Base-by-base conservation (phyloP, 805 yeast species). In the Candida vartiovaarae region DNA sequence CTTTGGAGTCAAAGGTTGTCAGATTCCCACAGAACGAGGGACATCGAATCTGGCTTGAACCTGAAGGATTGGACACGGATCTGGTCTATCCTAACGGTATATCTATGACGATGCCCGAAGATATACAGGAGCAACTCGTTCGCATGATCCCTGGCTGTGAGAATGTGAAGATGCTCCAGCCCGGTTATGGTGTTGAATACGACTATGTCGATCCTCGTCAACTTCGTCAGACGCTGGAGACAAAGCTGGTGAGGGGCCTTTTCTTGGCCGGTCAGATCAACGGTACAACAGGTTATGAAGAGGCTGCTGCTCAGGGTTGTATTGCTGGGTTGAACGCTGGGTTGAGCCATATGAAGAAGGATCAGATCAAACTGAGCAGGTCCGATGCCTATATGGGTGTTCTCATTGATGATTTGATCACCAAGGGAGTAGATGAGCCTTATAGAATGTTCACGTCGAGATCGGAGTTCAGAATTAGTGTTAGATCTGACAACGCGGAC, bases 231-330 rank as follows among this genome's bases (percentile, higher is more conserved):
- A 84, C 95, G 0, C 64, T 93, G 38, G 96, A 91, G 57, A 87
- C 98, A 0, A 89, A 87, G 55, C 62, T 75, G 4, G 78, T 93
- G 3, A 65, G 72, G 8, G 97, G 97, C 0, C 64, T 93, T 32
- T 93, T 66, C 60, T 67, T 93, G 37, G 99, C 99, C 0, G 99
- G 99, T 2, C 99, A 93, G 62, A 93, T 93, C 35, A 93, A 93
- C 59, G 99, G 99, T 31, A 93, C 99, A 0, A 93, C 99, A 0
- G 99, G 99, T 0, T 93, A 93, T 56, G 99, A 93, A 66, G 99
- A 93, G 61, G 99, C 99, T 0, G 96, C 96, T 3, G 84, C 98
- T 0, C 99, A 93, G 58, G 99, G 99, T 1, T 72, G 88, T 42
- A 66, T 93, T 37, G 99, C 99, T 1, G 99, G 99, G 8, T 82